Conservation (phyloP, 2,329 filamentous ascomycete genomes). For the Fusarium brevicatenulatum region DNA sequence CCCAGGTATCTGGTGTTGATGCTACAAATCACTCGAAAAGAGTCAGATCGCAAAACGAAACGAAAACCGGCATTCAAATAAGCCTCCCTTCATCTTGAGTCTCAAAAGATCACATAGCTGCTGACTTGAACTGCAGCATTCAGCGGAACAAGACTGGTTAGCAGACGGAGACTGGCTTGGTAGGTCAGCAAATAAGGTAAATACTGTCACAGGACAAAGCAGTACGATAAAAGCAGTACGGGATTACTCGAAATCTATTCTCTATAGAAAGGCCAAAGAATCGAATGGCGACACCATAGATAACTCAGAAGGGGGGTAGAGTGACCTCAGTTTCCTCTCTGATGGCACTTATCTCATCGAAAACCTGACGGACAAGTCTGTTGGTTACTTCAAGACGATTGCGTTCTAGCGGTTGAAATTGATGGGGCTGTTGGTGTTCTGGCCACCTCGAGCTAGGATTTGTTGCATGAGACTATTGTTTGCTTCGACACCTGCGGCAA, state of each 20-base stretch:
- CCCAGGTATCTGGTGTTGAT: not conserved
- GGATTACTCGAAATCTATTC: not conserved
- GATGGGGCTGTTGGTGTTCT: not conserved
- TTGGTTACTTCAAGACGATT: not conserved
- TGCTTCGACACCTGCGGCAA: not conserved
- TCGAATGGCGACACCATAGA: not conserved
- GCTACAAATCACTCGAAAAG: not conserved
- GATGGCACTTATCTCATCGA: not conserved
- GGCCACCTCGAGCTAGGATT: not conserved
- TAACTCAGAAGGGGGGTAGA: not conserved
- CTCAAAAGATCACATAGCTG: not conserved
- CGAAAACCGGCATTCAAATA: not conserved
- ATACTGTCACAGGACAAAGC: not conserved
- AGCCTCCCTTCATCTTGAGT: too few relatives aligned
- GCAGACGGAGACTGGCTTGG: not conserved
- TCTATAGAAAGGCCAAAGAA: not conserved
- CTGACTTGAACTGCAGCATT: not conserved
- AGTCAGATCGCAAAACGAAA: not conserved
- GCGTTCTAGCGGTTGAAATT: not conserved
- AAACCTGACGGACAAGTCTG: not conserved
- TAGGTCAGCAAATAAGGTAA: not conserved
- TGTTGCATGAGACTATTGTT: not conserved
- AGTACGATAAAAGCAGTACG: not conserved
- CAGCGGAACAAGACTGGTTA: not conserved
- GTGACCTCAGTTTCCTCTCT: not conserved